Evolutionary conservation across 805 yeast genomes (phyloP).

Genomic region (Wilhelminamyces savonicus): DNA sequence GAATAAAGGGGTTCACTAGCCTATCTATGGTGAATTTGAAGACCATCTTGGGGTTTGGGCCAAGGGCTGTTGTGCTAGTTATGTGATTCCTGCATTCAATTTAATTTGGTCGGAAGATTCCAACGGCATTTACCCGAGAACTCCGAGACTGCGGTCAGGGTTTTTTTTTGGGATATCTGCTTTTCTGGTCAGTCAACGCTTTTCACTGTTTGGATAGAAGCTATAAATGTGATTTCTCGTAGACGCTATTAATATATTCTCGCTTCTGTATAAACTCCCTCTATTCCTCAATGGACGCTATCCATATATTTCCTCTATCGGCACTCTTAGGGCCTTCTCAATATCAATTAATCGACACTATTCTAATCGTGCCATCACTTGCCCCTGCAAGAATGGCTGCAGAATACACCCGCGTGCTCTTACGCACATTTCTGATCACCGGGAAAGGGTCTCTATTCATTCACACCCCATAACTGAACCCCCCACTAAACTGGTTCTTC

Average conservation of each 20-base stretch:
- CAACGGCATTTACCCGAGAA: background rate
- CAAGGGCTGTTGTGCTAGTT: background rate
- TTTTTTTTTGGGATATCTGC: background rate
- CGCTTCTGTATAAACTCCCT: too few species aligned
- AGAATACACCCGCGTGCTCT: background rate
- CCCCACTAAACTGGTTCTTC: slow-evolving; percentile 9
- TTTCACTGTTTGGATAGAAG: background rate
- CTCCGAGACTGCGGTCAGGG: background rate
- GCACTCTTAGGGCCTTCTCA: background rate
- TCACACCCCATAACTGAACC: slow-evolving; percentile 12
- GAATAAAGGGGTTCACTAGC: slow-evolving; percentile 19
- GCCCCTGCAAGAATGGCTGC: background rate
- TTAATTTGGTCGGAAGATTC: background rate
- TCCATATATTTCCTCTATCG: background rate
- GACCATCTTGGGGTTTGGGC: slow-evolving; percentile 15
- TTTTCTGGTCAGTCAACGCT: background rate
- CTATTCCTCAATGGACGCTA: too few species aligned
- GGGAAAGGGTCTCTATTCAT: background rate
- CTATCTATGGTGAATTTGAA: slow-evolving; percentile 35
- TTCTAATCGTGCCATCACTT: too few species aligned
- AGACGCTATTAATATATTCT: too few species aligned
- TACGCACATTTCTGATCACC: background rate
- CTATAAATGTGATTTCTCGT: too few species aligned
- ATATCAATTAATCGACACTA: background rate
- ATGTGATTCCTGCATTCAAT: background rate